Base-by-base conservation (phyloP, 2,329 filamentous ascomycete genomes). In the Trichoderma sp. region DNA sequence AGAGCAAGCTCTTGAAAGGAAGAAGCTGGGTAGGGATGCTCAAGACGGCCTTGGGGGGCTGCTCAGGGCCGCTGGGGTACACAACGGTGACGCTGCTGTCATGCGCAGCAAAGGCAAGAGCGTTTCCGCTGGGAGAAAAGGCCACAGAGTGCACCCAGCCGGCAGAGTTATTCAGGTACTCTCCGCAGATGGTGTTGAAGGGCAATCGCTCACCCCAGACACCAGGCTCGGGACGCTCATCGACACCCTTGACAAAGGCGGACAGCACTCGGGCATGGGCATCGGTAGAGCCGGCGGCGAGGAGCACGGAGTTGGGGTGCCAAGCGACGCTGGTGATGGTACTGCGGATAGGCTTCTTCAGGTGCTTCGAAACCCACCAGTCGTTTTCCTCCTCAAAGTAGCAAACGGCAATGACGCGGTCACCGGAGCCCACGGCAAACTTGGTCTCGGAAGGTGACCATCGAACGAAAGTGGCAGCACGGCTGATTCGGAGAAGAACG, bases 301-400 rank as follows among this genome's bases (percentile, higher is more conserved):
- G 86, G 37, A 99, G 88, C 19, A 99, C 96, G 11, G 92, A 96
- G 85, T 99, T 99, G 43, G 96, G 96, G 81, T 99, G 96, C 96
- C 96, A 99, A 69, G 91, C 91, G 56, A 99, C 89, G 19, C 92
- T 94, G 68, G 96, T 98, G 76, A 99, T 95, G 69, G 96, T 99
- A 79, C 94, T 97, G 74, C 95, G 92, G 76, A 99, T 97, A 24
- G 96, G 96, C 87, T 98, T 99, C 89, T 98, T 98, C 78, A 99
- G 83, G 82, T 99, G 96, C 86, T 99, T 99, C 47, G 94, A 97
- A 53, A 99, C 95, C 96, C 96, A 99, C 96, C 96, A 99, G 84
- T 99, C 94, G 82, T 99, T 97, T 82, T 99, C 96, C 80, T 97
- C 93, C 79, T 99, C 96, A 76, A 99, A 99, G 84, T 98, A 98